phyloP scores from a whole-genome alignment of 805 yeast genomes.

The Isabelozyma gotoi region DNA sequence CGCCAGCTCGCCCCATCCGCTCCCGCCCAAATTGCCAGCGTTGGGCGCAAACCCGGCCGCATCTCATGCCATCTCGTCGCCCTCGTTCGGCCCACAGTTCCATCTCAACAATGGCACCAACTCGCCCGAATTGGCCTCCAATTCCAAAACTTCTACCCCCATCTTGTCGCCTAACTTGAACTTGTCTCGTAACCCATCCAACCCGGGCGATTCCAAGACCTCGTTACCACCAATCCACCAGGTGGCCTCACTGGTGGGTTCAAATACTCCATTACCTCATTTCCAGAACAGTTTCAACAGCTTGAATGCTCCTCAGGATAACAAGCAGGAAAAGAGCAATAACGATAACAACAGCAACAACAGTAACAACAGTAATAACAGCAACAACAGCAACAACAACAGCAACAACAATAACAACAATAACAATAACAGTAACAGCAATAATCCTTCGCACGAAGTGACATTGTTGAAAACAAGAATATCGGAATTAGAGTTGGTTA shows the following conservation, averaged over 20 bases:
- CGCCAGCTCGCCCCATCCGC: conserved; percentile 14
- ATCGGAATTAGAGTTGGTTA: conserved; percentile 85
- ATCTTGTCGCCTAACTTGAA: conserved; percentile 23
- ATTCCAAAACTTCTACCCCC: conserved; percentile 8
- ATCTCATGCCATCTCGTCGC: conserved; percentile 30
- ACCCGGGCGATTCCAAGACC: conserved; percentile 12
- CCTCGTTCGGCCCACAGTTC: conserved; percentile 48
- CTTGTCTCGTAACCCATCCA: conserved; percentile 19
- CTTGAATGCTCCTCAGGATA: neutral
- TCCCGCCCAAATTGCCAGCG: conserved; percentile 30
- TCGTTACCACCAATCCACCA: conserved; percentile 27
- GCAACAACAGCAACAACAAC: conserved; percentile 9
- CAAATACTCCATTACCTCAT: conserved; percentile 25
- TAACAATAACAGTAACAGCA: conserved; percentile 6
- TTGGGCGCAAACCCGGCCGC: conserved; percentile 16
- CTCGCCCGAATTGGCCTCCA: conserved; percentile 3
- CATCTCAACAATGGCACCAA: conserved; percentile 17
- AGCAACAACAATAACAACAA: conserved; percentile 10
- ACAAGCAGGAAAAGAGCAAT: neutral
- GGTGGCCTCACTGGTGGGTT: conserved; percentile 12
- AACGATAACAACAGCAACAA: conserved; percentile 5
- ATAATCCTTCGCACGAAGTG: conserved; percentile 23
- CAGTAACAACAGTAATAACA: conserved; percentile 4
- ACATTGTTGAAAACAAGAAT: conserved; percentile 67
- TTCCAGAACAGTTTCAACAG: conserved; percentile 16